These are phyloP conservation scores for Aspergillus piperis DNA, from an alignment of 2,329 filamentous ascomycete genomes.

Conservation along the genomic window DNA sequence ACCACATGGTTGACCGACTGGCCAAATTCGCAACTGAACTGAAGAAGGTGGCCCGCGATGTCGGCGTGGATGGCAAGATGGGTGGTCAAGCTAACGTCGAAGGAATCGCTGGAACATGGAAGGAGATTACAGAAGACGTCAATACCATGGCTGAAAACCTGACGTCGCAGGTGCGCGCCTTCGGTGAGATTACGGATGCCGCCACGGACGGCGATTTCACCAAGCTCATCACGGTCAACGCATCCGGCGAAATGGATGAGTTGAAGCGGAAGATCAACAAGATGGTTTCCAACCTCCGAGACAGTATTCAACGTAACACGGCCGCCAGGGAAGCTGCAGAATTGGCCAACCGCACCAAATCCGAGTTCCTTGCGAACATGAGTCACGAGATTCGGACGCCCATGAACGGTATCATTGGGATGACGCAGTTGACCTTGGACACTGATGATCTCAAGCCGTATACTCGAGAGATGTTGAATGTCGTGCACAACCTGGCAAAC, in stretches of 20 bases:
- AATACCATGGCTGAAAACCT: constrained; percentile 87
- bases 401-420: constrained; percentile 97
- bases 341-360: constrained; percentile 96
- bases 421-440: constrained; percentile 95
- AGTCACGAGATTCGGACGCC: constrained; percentile 97
- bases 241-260: constrained; percentile 98
- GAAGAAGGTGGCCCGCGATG: constrained; percentile 92
- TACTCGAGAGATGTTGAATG: constrained; percentile 97
- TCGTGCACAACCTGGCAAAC: constrained; percentile 94
- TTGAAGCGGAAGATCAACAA: constrained; percentile 99
- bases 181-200: constrained; percentile 97
- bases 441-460: constrained; percentile 93
- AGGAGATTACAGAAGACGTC: constrained; percentile 95
- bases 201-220: constrained; percentile 97
- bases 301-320: constrained; percentile 96
- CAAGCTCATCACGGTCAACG: constrained; percentile 93
- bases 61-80: constrained; percentile 98
- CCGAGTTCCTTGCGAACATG: constrained; percentile 98
- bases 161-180: constrained; percentile 95
- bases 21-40: constrained; percentile 97
- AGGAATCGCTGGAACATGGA: constrained; percentile 91
- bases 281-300: constrained; percentile 94
- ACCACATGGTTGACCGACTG: constrained; percentile 95
- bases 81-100: constrained; percentile 94
- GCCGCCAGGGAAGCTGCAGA: constrained; percentile 94